Evolutionary conservation across 2,329 filamentous ascomycete genomes (phyloP).

Genomic region (Neurospora crassa): DNA sequence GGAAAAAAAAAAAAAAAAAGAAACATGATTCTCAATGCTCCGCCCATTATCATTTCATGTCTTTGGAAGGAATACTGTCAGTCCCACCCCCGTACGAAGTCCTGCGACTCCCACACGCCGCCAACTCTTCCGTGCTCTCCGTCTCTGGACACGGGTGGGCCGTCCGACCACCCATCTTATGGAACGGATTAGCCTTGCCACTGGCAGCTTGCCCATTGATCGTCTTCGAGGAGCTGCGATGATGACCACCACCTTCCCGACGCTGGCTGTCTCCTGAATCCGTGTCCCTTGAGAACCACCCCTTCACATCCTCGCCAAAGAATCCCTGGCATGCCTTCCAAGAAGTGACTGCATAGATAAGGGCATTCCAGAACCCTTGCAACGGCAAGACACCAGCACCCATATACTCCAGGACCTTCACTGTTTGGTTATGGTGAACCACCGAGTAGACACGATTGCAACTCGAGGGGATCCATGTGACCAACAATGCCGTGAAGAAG

Average conservation of each 20-base stretch:
- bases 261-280: conserved; percentile 13
- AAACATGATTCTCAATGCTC: not conserved
- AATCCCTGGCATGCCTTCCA: conserved; percentile 51
- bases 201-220: not conserved
- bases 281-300: conserved; percentile 20
- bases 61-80: not conserved
- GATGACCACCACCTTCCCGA: conserved; percentile 13
- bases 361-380: conserved; percentile 76
- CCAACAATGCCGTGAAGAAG: conserved; percentile 61
- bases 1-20: not conserved
- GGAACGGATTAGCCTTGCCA: conserved; percentile 23
- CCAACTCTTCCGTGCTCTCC: conserved; percentile 43
- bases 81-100: conserved; percentile 22
- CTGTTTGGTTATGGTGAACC: conserved; percentile 41
- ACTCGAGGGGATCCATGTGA: conserved; percentile 70
- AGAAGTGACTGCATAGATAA: conserved; percentile 67
- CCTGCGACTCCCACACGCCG: conserved; percentile 25
- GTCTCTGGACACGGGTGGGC: conserved; percentile 32
- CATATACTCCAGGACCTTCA: conserved; percentile 55
- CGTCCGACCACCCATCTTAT: conserved; percentile 19
- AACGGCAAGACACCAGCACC: conserved; percentile 68
- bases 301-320: conserved; percentile 17
- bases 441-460: conserved; percentile 68
- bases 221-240: not conserved
- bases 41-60: not conserved